Base-by-base conservation (phyloP, 2,329 filamentous ascomycete species). In the Diaporthe citri region DNA sequence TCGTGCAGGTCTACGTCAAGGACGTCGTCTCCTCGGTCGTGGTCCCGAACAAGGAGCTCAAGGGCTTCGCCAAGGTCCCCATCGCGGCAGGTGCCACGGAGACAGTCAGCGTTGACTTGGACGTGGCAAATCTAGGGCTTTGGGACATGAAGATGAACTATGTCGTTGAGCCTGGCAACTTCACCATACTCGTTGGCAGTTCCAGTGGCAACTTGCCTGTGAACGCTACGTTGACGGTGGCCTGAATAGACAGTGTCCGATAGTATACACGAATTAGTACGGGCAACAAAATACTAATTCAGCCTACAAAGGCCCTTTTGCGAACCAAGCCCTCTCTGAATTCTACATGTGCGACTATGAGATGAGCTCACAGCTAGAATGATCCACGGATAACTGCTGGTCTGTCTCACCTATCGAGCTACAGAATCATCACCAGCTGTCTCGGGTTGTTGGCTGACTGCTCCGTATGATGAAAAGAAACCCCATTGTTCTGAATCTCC, bases 151-250 rank as follows among this genome's bases (percentile, higher is more conserved):
- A 87, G 76, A 93, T 94, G 91, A 84, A 92, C 81, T 95, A 95
- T 82, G 91, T 94, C 34, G 93, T 95, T 51, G 93, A 95, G 86
- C 89, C 89, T 4, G 93, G 93, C 1, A 88, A 92, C 55, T 95
- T 95, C 81, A 83, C 87, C 7, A 84, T 94, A 13, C 85, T 88
- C 72, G 88, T 93, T 22, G 93, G 92, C n/a, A 87, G 85, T 71
- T 89, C 88, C 34, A 92, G 90, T 78, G 84, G 84, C 72, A 88
- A 92, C 81, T 80, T 92, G 73, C 87, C 87, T 77, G 85, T 84
- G 0, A 92, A 90, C 79, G 86, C 87, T 46, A 92, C 88, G 2
- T 86, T 92, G 60, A 89, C 87, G 8, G 89, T 92, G 22, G 76
- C 60, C 59, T 84, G 76, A 79, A 4, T 4, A 9, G 39, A n/a